Percentiles rank a stretch among this genome's conserved stretches.
Evolutionary conservation across 163 green algal genomes (phyloP).

Genomic region (Chlorella variabilis): DNA sequence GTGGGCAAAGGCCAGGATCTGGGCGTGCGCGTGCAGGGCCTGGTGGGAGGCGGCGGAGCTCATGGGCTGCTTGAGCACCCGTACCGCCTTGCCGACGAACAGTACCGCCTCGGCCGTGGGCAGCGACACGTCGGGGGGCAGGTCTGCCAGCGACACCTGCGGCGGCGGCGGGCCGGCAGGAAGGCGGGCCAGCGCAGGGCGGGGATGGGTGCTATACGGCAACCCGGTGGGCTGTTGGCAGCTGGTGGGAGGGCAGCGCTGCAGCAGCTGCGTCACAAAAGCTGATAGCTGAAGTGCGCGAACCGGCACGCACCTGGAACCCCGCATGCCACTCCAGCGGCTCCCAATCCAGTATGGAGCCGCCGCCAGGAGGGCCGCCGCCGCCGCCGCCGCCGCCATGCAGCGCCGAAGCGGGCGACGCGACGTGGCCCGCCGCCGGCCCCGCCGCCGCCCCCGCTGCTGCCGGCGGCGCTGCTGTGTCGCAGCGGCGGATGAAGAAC

Average conservation of each 20-base stretch:
- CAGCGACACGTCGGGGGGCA: conserved; percentile 69
- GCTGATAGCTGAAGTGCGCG: too few relatives aligned
- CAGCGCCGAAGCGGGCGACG: too few relatives aligned
- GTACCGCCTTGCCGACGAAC: conserved; percentile 84
- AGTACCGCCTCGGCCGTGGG: conserved; percentile 67
- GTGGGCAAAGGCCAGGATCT: conserved; percentile 56
- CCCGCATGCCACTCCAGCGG: conserved; percentile 57
- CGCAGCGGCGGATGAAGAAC: conserved; percentile 80
- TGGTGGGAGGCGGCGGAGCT: conserved; percentile 29
- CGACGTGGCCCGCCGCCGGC: neutral
- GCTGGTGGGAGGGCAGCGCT: too few relatives aligned
- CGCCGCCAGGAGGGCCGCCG: neutral
- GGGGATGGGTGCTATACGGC: too few relatives aligned
- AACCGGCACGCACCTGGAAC: conserved; percentile 49
- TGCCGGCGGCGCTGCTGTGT: neutral
- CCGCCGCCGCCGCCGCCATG: neutral
- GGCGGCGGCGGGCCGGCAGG: neutral
- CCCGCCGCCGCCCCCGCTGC: neutral
- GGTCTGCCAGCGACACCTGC: conserved; percentile 56
- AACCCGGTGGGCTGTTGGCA: too few relatives aligned
- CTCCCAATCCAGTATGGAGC: conserved; percentile 5
- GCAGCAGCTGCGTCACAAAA: too few relatives aligned
- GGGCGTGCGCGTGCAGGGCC: conserved; percentile 48
- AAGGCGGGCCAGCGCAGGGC: neutral
- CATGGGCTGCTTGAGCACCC: conserved; percentile 45